phyloP scores from a whole-genome alignment of 2,329 filamentous ascomycete species.

The Verticillium albo-atrum region DNA sequence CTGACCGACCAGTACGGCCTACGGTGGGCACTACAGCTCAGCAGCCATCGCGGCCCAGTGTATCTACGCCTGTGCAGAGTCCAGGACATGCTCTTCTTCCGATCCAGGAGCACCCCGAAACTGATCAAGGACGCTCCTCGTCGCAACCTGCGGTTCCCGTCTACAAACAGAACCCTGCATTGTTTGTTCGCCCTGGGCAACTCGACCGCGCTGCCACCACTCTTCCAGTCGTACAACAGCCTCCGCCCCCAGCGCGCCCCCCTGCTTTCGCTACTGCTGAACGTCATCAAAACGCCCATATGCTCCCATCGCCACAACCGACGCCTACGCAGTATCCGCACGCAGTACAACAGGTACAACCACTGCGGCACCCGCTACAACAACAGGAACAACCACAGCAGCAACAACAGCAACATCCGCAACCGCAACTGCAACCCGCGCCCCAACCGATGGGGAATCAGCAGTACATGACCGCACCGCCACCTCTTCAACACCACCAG shows the following conservation, averaged over 20 bases:
- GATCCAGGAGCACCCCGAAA: conserved; percentile 11
- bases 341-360: conserved; percentile 13
- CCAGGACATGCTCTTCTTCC: conserved; percentile 10
- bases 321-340: too few relatives aligned
- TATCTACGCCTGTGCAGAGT: conserved; percentile 2
- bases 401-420: too few relatives aligned
- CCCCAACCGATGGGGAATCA: background rate
- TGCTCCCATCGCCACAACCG: conserved; percentile 13
- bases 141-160: background rate
- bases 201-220: background rate
- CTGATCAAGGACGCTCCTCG: background rate
- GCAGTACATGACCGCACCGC: background rate
- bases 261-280: background rate
- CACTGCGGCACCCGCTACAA: too few relatives aligned
- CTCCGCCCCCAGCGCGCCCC: background rate
- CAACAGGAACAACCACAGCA: conserved; percentile 15
- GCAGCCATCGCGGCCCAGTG: background rate
- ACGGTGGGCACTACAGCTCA: background rate
- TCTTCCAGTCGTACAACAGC: background rate
- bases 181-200: background rate
- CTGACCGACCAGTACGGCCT: conserved; percentile 4
- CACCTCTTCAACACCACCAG: background rate
- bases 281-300: conserved; percentile 6
- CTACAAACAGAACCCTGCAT: background rate
- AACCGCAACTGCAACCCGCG: conserved; percentile 10